Conservation (phyloP, 2,329 filamentous ascomycete genomes). For the Fusarium equiseti region DNA sequence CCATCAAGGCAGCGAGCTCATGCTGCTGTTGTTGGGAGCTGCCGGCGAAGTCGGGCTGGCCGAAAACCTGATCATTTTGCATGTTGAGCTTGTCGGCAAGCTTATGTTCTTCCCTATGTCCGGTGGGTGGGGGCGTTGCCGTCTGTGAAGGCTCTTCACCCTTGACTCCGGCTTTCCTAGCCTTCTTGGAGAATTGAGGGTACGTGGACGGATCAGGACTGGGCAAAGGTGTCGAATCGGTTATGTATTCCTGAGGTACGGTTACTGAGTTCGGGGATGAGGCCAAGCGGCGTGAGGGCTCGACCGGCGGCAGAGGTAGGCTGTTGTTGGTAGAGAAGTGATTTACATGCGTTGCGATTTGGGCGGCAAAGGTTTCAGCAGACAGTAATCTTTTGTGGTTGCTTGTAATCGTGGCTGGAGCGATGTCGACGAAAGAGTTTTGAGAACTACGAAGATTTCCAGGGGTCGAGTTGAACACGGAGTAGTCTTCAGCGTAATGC, state of each 20-base stretch:
- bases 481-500: constrained; percentile 73
- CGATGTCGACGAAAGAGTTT: constrained; percentile 61
- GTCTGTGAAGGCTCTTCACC: constrained; percentile 61
- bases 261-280: constrained; percentile 66
- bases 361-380: constrained; percentile 60
- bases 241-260: constrained; percentile 49
- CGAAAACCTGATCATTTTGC: constrained; percentile 69
- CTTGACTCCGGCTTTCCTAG: constrained; percentile 57
- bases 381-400: constrained; percentile 66
- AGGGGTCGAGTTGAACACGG: constrained; percentile 74
- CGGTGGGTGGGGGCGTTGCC: constrained; percentile 70
- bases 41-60: constrained; percentile 63
- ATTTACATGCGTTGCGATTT: constrained; percentile 72
- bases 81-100: constrained; percentile 67
- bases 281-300: constrained; percentile 67
- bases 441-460: constrained; percentile 65
- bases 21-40: constrained; percentile 59
- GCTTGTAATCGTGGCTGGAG: constrained; percentile 53
- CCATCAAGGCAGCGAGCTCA: constrained; percentile 62
- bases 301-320: constrained; percentile 69
- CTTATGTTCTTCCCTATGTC: constrained; percentile 67
- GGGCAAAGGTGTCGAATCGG: constrained; percentile 44
- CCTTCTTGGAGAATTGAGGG: constrained; percentile 58
- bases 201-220: constrained; percentile 48
- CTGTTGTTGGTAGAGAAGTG: constrained; percentile 67